Percentiles rank a stretch among this genome's conserved stretches.
phyloP scores from a whole-genome alignment of 495 filamentous ascomycete species.

The Thozetella sp. region DNA sequence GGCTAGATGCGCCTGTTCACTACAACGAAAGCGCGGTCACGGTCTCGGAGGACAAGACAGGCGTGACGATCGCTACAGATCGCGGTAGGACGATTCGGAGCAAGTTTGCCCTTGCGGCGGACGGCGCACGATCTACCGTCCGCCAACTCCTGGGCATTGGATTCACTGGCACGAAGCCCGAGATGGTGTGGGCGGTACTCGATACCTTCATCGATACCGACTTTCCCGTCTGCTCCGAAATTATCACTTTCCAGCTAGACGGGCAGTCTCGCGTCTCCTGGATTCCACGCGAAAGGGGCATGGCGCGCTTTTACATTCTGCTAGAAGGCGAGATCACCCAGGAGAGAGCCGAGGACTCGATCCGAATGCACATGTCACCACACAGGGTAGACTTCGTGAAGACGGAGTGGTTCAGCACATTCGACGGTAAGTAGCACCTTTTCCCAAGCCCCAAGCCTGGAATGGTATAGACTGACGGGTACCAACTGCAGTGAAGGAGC shows the following conservation, averaged over 20 bases:
- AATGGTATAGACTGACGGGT: neutral
- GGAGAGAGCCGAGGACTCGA: constrained; percentile 18
- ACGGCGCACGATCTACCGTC: constrained; percentile 21
- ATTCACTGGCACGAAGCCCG: constrained; percentile 24
- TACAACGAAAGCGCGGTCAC: constrained; percentile 15
- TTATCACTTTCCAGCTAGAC: constrained; percentile 25
- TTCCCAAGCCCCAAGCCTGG: neutral
- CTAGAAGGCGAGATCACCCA: constrained; percentile 23
- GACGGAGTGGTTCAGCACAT: constrained; percentile 28
- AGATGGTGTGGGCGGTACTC: constrained; percentile 27
- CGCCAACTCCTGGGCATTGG: constrained; percentile 12
- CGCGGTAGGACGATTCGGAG: constrained; percentile 13
- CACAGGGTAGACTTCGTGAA: constrained; percentile 17
- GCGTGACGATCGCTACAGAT: constrained; percentile 13
- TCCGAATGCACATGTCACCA: constrained; percentile 22
- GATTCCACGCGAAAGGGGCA: constrained; percentile 23
- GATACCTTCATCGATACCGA: constrained; percentile 26
- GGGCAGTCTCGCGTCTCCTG: constrained; percentile 26
- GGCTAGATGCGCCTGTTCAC: constrained; percentile 11
- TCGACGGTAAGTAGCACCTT: constrained; percentile 16
- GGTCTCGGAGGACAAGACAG: constrained; percentile 11
- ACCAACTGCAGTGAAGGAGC: constrained; percentile 18
- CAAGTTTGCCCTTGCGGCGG: constrained; percentile 19
- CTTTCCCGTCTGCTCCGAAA: constrained; percentile 22
- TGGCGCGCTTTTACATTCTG: constrained; percentile 26